Conservation (phyloP, 2,329 filamentous ascomycete species). For the Berkeleyomyces basicola region DNA sequence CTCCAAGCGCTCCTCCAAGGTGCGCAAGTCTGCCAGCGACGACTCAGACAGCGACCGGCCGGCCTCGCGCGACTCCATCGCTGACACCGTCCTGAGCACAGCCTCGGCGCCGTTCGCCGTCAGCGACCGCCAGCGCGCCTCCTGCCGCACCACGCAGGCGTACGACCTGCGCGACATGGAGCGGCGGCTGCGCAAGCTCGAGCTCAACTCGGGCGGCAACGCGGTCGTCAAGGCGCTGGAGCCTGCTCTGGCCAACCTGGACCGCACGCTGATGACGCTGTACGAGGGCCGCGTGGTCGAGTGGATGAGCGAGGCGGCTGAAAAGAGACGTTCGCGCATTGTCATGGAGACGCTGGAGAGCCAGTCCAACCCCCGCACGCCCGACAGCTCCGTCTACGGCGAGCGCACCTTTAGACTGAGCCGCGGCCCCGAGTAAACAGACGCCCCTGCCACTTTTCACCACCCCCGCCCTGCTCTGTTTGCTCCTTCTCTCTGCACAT, state of each 20-base stretch:
- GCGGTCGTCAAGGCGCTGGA: constrained; percentile 28
- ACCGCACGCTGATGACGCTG: constrained; percentile 21
- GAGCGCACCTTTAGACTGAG: constrained; percentile 10
- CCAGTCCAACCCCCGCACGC: constrained; percentile 8
- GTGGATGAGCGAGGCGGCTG: constrained; percentile 12
- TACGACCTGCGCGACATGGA: constrained; percentile 31
- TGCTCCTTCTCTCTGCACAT: not conserved
- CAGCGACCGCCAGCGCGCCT: constrained; percentile 10
- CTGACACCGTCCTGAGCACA: not conserved
- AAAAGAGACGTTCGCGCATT: constrained; percentile 7
- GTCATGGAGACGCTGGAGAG: constrained; percentile 5
- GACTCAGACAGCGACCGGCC: not conserved
- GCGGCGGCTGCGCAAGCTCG: constrained; percentile 28
- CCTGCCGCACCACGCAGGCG: constrained; percentile 5
- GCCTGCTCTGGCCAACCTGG: constrained; percentile 29
- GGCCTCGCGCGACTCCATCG: not conserved
- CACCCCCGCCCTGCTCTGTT: not conserved
- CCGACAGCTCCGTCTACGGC: constrained; percentile 6
- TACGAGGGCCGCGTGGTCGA: constrained; percentile 13
- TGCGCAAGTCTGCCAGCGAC: not conserved
- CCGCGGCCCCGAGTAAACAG: constrained; percentile 3
- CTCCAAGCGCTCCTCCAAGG: not conserved
- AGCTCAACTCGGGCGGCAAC: constrained; percentile 27
- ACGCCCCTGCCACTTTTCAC: not conserved
- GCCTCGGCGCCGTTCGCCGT: constrained; percentile 10